Evolutionary conservation across 805 yeast genomes (phyloP), one percentile per base, ranked within the genome.

Genomic region (Vanderwaltozyma tropicalis): DNA sequence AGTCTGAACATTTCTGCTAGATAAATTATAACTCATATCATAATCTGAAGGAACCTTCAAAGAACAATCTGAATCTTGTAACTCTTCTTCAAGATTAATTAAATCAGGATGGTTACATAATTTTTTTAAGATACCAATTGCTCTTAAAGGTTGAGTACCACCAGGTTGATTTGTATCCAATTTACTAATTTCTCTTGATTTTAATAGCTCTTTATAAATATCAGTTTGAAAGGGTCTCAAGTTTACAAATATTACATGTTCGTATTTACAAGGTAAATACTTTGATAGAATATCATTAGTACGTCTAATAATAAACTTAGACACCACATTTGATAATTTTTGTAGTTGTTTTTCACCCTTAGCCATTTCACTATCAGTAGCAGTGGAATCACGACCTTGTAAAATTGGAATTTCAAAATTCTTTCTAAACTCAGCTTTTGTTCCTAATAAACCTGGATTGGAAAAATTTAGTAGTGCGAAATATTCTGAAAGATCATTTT

Each of bases 31-130:
- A 49, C 49, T 46, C 21, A 41, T 37, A 5, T 54, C 49, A 53
- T 82, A 89, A 39, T 82, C 94, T 1, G 76, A 82, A 0, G 96
- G 96, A 5, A 82, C 69, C 12, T 61, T 48, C 2, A 73, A 79
- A 24, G 76, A 67, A 0, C 92, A 94, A 5, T 41, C 57, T n/a
- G 44, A 32, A n/a, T 29, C 15, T 4, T 40, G 41, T 7, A 53
- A 35, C 43, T 87, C 96, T 10, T 74, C 77, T 0, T 86, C 82
- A 28, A 92, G 64, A 42, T 78, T 70, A 32, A 92, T 57, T 39
- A 92, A 62, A 52, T 86, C 94, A 0, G 98, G 98, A 60, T 92
- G 98, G 44, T 83, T 92, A 59, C 97, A 89, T 27, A 92, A 67
- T 57, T 92, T 92, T 54, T 89, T 88, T 48, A 92, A 68, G 39